phyloP scores from a whole-genome alignment of 73 alveolate genomes.

The Halteria grandinella region DNA sequence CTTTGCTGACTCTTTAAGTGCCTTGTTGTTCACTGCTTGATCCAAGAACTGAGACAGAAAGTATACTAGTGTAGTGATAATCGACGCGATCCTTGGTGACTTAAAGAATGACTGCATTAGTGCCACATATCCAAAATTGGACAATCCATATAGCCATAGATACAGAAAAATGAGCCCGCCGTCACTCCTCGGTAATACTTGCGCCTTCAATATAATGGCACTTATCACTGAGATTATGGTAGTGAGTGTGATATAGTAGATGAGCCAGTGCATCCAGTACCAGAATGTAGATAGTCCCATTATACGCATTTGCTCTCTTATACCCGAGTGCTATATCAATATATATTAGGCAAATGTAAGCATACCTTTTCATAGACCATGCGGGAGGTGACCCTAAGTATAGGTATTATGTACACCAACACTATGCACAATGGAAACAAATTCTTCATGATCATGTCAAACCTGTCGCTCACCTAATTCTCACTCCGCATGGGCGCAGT shows the following conservation, averaged over 20 bases:
- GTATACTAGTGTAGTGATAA: constrained; percentile 43
- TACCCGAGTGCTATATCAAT: no score
- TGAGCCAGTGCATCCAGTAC: constrained; percentile 59
- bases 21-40: constrained; percentile 4
- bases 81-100: constrained; percentile 66
- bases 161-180: constrained; percentile 35
- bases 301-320: constrained; percentile 76
- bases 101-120: constrained; percentile 77
- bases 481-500: background rate
- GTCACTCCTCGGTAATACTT: background rate
- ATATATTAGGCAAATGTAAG: no score
- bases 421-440: background rate
- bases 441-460: background rate
- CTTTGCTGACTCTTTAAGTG: constrained; percentile 18
- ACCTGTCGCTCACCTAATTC: background rate
- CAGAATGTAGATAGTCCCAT: constrained; percentile 74
- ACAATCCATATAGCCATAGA: constrained; percentile 56
- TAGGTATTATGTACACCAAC: constrained; percentile 35
- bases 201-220: constrained; percentile 26
- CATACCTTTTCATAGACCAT: constrained; percentile 33
- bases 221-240: constrained; percentile 47
- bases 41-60: constrained; percentile 47
- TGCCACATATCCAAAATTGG: constrained; percentile 58
- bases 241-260: constrained; percentile 37
- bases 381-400: constrained; percentile 1